Evolutionary conservation across 768 basidiomycete genomes (phyloP).

Genomic region (Mycena belliarum): DNA sequence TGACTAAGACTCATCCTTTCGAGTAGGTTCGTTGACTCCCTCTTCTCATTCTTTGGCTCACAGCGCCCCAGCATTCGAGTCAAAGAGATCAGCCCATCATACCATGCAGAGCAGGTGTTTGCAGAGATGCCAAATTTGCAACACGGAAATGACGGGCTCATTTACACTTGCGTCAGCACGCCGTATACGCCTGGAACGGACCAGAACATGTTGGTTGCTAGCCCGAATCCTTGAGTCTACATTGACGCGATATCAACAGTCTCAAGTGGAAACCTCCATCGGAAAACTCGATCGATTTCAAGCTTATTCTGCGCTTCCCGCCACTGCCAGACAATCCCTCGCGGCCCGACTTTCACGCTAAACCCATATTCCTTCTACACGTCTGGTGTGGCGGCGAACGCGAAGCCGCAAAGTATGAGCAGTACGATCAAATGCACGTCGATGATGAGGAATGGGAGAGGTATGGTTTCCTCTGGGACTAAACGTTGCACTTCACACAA

Average conservation of each 20-base stretch:
- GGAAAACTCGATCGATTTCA: slow-evolving; percentile 98
- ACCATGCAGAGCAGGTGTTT: slow-evolving; percentile 86
- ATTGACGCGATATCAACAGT: slow-evolving; percentile 41
- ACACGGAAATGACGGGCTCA: slow-evolving; percentile 94
- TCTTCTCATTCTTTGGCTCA: slow-evolving; percentile 8
- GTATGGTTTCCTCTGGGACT: slow-evolving; percentile 39
- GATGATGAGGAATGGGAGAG: slow-evolving; percentile 91
- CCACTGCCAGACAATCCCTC: slow-evolving; percentile 50
- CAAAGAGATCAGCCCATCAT: slow-evolving; percentile 86
- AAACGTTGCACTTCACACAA: slow-evolving; percentile 8
- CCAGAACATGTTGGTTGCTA: slow-evolving; percentile 68
- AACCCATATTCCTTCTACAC: slow-evolving; percentile 83
- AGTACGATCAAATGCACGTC: slow-evolving; percentile 83
- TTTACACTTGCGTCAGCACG: slow-evolving; percentile 90
- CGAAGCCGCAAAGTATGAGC: slow-evolving; percentile 61
- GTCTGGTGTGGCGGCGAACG: slow-evolving; percentile 61
- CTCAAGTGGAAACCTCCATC: slow-evolving; percentile 99
- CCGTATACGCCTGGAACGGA: slow-evolving; percentile 88
- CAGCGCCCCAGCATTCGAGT: slow-evolving; percentile 65
- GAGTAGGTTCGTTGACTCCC: slow-evolving; percentile 54
- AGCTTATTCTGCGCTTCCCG: slow-evolving; percentile 92
- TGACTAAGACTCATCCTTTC: slow-evolving; percentile 70
- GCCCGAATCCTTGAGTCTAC: no score
- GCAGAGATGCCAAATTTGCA: slow-evolving; percentile 81
- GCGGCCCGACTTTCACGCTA: slow-evolving; percentile 78